Conservation (phyloP, 139 green algal genomes). For the Micromonas commoda region DNA sequence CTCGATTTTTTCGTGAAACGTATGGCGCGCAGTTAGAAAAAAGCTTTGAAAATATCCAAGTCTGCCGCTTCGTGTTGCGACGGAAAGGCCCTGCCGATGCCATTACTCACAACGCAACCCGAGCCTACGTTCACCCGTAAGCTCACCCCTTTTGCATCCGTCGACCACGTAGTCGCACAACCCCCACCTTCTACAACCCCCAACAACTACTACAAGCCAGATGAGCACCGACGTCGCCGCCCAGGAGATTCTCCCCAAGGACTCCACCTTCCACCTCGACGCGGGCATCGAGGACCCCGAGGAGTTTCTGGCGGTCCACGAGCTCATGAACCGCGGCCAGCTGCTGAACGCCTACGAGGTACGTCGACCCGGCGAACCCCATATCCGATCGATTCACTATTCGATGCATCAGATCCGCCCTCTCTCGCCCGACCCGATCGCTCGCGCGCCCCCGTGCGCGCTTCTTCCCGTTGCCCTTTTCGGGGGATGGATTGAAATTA, state of each 20-base stretch:
- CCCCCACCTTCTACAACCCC: not conserved
- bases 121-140: slow-evolving; percentile 2
- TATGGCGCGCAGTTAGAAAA: not conserved
- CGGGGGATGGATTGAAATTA: too few relatives aligned
- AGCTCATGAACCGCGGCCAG: not conserved
- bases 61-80: not conserved
- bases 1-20: not conserved
- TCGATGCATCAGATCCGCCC: too few relatives aligned
- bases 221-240: too few relatives aligned
- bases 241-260: too few relatives aligned
- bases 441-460: not conserved
- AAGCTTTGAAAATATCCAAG: not conserved
- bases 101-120: not conserved
- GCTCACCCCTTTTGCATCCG: not conserved
- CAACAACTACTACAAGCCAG: not conserved
- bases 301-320: not conserved
- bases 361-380: not conserved
- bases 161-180: not conserved
- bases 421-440: too few relatives aligned
- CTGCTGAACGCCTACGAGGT: not conserved
- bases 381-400: not conserved
- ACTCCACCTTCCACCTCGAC: not conserved
- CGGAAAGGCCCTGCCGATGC: not conserved
- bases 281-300: not conserved
- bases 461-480: not conserved